Evolutionary conservation across 108 stramenopile genomes (phyloP), one percentile per base, ranked within the genome.

Genomic region (Cyclotella baltica): DNA sequence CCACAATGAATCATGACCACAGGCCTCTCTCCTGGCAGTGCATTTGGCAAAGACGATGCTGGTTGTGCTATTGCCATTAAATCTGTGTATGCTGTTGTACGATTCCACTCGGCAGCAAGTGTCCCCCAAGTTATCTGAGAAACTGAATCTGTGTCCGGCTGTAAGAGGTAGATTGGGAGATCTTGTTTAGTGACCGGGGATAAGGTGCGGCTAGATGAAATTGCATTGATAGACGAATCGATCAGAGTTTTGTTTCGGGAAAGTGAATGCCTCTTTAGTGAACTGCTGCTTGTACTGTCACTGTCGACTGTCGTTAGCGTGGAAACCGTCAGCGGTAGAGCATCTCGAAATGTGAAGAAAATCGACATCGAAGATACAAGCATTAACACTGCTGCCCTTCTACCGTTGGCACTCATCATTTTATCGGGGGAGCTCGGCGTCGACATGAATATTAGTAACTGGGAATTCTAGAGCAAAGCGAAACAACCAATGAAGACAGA

Each of bases 1-100:
- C 77, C 77, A 29, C 77, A 78, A 69, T 78, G 77, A 38, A 78
- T 71, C 40, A 78, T 40, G 27, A 78, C 55, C 19, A 78, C 64
- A 25, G 36, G 66, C 20, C 66, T 48, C 31, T 48, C 38, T 20
- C 30, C 40, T 5, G 16, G 28, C 30, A 38, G 29, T 31, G 33
- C 25, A 15, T 38, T 16, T 63, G 77, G 77, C 35, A 78, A 50
- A 0, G 70, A 70, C 10, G 69, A 0, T 5, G 68, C 63, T 6
- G 69, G 33, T n/a, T 36, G 25, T 20, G 68, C 25, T 16, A 51
- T 28, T 2, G 23, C 2, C 13, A 78, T 33, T 1, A 78, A 51
- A 34, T 70, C 62, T n/a, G 40, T 27, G 38, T 66, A 78, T 71
- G 61, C 16, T n/a, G 77, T 46, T 10, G 77, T 71, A 5, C 77